Base-by-base conservation (phyloP, 2,329 filamentous ascomycete species). In the Waltergamsia citrina region DNA sequence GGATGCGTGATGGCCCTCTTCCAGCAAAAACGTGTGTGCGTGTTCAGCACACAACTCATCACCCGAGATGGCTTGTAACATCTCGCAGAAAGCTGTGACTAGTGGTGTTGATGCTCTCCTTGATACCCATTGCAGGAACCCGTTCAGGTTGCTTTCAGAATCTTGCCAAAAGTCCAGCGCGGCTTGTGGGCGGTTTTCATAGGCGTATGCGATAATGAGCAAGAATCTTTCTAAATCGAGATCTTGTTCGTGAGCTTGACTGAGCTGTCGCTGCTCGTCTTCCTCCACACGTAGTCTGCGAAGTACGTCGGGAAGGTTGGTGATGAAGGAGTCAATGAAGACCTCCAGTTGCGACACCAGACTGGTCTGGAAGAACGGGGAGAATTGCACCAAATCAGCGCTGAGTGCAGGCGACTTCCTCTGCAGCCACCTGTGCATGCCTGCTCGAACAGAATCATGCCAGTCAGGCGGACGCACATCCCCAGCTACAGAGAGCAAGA, bases 81-180 rank as follows among this genome's bases (percentile, higher is more conserved):
- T 90, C 52, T 96, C 90, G 56, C 92, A 98, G 47, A 96, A 98
- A 10, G 90, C 88, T 40, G 86, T 92, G 38, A 94, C 88, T 17
- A 94, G 72, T n/a, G 92, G 92, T 1, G 93, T 95, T 1, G 93
- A 94, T 40, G 94, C 87, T 47, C 92, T 74, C 45, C 86, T 81
- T 4, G 92, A 94, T n/a, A 88, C 85, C 92, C 92, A 98, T 43
- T 94, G 85, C 53, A 98, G 71, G 52, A 98, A 98, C 0, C 92
- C 92, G 41, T 88, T 85, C 21, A 98, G 65, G 45, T 95, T 94
- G 50, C 87, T 87, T 48, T 98, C 92, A 3, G 83, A 78, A 50
- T 95, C 88, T 21, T 74, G 74, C 92, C 92, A 98, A 46, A 96
- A 96, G 29, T 80, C 82, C 49, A 85, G 77, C 8, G 88, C 85